phyloP scores from a whole-genome alignment of 2,329 filamentous ascomycete species.

The Orbilia oligospora region DNA sequence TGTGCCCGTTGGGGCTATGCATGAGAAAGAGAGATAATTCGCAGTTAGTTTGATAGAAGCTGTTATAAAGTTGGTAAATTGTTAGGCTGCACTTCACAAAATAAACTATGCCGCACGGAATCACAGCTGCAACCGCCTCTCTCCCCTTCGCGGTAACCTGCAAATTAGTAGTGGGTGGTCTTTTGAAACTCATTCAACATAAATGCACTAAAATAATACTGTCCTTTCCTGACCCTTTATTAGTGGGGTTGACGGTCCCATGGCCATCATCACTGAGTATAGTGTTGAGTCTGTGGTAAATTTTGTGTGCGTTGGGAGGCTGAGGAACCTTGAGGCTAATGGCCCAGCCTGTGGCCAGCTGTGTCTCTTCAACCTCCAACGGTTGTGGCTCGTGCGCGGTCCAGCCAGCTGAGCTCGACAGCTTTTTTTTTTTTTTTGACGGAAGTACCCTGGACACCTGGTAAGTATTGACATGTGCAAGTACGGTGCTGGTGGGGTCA shows the following conservation, averaged over 20 bases:
- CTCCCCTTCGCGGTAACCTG: not conserved
- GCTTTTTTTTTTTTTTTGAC: no score
- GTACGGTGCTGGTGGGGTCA: not conserved
- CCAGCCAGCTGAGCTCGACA: not conserved
- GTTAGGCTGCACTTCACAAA: not conserved
- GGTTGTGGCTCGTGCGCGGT: slow-evolving; percentile 29
- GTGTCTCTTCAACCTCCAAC: not conserved
- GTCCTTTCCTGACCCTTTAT: not conserved
- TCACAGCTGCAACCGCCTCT: not conserved
- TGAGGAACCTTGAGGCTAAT: not conserved
- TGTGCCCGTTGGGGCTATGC: not conserved
- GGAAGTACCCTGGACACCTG: slow-evolving; percentile 15
- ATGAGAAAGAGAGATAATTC: not conserved
- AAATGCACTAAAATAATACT: not conserved
- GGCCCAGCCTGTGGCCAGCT: not conserved
- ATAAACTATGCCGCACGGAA: not conserved
- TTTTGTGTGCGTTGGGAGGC: slow-evolving; percentile 2
- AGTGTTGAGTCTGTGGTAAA: slow-evolving; percentile 12
- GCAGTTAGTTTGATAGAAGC: no score
- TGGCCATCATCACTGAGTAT: not conserved
- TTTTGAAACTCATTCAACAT: not conserved
- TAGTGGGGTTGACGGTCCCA: not conserved
- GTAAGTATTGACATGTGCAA: not conserved
- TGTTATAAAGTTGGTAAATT: not conserved
- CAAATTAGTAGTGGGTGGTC: not conserved